These are phyloP conservation scores for Jasminum sambac DNA, from an alignment of 257 asterid species.

Conservation along the genomic window DNA sequence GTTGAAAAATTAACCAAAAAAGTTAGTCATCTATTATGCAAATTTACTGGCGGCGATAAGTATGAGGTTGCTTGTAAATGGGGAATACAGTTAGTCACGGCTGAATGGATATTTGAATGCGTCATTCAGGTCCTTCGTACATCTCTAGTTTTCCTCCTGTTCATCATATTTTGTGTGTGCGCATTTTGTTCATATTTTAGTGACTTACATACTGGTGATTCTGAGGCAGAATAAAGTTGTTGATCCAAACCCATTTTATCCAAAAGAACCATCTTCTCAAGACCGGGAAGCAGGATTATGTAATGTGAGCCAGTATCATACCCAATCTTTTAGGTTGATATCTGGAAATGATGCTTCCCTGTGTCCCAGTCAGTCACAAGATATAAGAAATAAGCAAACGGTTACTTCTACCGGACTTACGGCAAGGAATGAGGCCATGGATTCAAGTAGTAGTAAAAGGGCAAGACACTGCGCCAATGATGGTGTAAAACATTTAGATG, in stretches of 20 bases:
- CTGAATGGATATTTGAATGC: slow-evolving; percentile 88
- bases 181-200: slow-evolving; percentile 19
- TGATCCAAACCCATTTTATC: slow-evolving; percentile 60
- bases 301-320: slow-evolving; percentile 68
- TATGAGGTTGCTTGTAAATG: slow-evolving; percentile 77
- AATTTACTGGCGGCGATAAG: slow-evolving; percentile 77
- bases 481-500: slow-evolving; percentile 27
- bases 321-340: slow-evolving; percentile 52
- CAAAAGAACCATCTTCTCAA: slow-evolving; percentile 66
- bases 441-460: slow-evolving; percentile 48
- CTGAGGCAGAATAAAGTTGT: slow-evolving; percentile 74
- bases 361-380: slow-evolving; percentile 46
- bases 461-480: slow-evolving; percentile 46
- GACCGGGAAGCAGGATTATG: slow-evolving; percentile 64
- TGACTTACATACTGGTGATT: slow-evolving; percentile 31
- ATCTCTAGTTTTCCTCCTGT: slow-evolving; percentile 25
- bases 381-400: slow-evolving; percentile 35
- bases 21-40: slow-evolving; percentile 77
- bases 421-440: slow-evolving; percentile 32
- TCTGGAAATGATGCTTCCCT: slow-evolving; percentile 55
- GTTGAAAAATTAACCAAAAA: slow-evolving; percentile 64
- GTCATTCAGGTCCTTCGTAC: slow-evolving; percentile 59
- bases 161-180: slow-evolving; percentile 17
- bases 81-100: slow-evolving; percentile 71
- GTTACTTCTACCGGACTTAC: slow-evolving; percentile 29